Conservation (phyloP, 345 rosid genomes). For the Salix purpurea region DNA sequence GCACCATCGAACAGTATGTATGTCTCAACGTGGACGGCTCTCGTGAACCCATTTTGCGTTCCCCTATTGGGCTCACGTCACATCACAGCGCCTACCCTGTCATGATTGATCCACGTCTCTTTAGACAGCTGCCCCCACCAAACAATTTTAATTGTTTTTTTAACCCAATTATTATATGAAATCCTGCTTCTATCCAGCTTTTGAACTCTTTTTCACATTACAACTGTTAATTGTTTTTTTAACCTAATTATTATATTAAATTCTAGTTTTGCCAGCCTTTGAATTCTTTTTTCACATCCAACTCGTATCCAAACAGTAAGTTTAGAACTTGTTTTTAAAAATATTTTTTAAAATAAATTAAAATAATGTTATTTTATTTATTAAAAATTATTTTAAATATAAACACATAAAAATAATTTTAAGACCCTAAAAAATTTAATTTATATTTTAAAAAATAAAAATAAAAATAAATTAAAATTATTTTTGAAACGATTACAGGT, state of each 20-base stretch:
- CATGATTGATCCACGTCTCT: constrained; percentile 39
- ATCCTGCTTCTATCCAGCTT: background rate
- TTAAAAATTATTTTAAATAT: too few species aligned
- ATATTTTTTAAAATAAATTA: too few species aligned
- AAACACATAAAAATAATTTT: too few species aligned
- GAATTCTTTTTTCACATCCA: too few species aligned
- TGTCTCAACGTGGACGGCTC: constrained; percentile 32
- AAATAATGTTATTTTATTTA: too few species aligned
- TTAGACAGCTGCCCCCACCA: constrained; percentile 33
- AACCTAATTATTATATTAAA: background rate
- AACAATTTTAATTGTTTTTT: background rate
- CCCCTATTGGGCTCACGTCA: constrained; percentile 11
- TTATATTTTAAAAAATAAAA: too few species aligned
- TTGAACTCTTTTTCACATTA: too few species aligned
- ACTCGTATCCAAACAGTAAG: background rate
- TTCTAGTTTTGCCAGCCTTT: background rate
- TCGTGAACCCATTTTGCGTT: background rate
- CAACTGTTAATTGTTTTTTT: background rate
- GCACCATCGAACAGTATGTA: constrained; percentile 4
- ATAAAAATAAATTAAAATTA: too few species aligned
- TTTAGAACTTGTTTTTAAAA: too few species aligned
- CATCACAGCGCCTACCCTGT: constrained; percentile 8
- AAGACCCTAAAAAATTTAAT: too few species aligned
- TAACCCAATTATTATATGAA: background rate
- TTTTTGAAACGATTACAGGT: background rate